A percentile compares a stretch with the other conserved stretches of the same genome.
phyloP scores from a whole-genome alignment of 441 rosid species.

The Euphorbia celastroides region DNA sequence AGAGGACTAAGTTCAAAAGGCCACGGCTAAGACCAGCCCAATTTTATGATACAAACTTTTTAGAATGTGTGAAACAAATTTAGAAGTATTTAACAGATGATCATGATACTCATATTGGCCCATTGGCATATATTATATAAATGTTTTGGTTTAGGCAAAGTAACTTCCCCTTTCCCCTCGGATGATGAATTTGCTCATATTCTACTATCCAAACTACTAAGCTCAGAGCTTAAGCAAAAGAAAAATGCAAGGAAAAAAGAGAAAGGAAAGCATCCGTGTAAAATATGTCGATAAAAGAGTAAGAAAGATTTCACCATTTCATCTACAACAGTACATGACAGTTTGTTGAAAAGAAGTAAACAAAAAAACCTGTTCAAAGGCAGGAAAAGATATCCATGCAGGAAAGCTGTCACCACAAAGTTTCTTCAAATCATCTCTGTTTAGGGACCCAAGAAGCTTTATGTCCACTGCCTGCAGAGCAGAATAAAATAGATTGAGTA shows the following conservation, averaged over 20 bases:
- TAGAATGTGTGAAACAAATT: not conserved
- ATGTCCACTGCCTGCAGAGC: slow-evolving; percentile 80
- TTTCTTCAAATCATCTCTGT: slow-evolving; percentile 90
- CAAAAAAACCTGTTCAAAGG: slow-evolving; percentile 71
- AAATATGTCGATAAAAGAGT: not conserved
- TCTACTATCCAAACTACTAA: not conserved
- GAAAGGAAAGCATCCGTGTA: not conserved
- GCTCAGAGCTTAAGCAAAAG: not conserved
- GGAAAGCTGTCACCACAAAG: slow-evolving; percentile 93
- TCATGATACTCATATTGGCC: not conserved
- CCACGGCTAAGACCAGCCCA: not conserved
- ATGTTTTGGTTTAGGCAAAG: not conserved
- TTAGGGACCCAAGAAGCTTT: slow-evolving; percentile 77
- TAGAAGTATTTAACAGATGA: not conserved
- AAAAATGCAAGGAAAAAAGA: not conserved
- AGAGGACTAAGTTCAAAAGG: not conserved
- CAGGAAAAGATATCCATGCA: slow-evolving; percentile 96
- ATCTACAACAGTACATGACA: not conserved
- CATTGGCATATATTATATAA: not conserved
- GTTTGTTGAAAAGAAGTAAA: not conserved
- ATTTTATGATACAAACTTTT: not conserved
- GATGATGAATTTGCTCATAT: not conserved
- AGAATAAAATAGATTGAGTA: slow-evolving; percentile 1
- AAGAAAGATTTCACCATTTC: not conserved
- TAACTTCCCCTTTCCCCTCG: not conserved